Base-by-base conservation (phyloP, 1,139 yeast species). In the Schwanniomyces etchellsii region DNA sequence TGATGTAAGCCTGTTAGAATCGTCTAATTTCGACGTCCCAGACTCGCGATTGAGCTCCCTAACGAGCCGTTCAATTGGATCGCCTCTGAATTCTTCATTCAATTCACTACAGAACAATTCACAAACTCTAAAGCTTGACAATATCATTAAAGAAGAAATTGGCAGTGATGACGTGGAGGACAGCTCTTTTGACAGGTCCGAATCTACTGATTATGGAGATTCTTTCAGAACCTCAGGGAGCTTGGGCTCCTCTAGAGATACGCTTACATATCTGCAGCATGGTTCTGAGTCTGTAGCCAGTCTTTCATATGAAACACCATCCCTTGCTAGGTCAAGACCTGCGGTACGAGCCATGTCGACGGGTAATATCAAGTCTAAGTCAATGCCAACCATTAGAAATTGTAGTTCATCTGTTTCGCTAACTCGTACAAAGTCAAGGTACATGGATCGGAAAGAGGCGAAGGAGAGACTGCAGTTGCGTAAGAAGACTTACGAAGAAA, bases 401-500 rank as follows among this genome's bases (percentile, higher is more conserved):
- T 24, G 26, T 16, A 28, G 28, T 13, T 36, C 40, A 6, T 14
- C 29, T 6, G 18, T 54, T 6, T 40, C 48, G 11, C 45, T 60
- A 24, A 36, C 51, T 4, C 47, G 72, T 33, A 43, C 66, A 2
- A 67, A 67, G 38, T 51, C 69, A 2, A 54, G 57, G 31, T 67
- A 46, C 41, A 35, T 60, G 28, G 56, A 57, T 35, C 50, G 60
- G 4, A 52, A 59, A 35, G 70, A 65, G 37, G 49, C 58, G 7
- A 65, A 63, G 39, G 65, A 60, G 35, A 48, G 74, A 32, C 55
- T 60, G 39, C 54, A 54, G 33, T 47, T 57, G 30, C 52, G 72
- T 15, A 67, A 66, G 42, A 57, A 67, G 39, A 48, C 52, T 28
- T 66, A 65, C 39, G 73, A 67, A 34, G 71, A 65, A 24, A 57